A percentile compares a stretch with the other conserved stretches of the same genome.
Conservation (phyloP, 2,329 filamentous ascomycete genomes). For the Sarocladium oryzae region DNA sequence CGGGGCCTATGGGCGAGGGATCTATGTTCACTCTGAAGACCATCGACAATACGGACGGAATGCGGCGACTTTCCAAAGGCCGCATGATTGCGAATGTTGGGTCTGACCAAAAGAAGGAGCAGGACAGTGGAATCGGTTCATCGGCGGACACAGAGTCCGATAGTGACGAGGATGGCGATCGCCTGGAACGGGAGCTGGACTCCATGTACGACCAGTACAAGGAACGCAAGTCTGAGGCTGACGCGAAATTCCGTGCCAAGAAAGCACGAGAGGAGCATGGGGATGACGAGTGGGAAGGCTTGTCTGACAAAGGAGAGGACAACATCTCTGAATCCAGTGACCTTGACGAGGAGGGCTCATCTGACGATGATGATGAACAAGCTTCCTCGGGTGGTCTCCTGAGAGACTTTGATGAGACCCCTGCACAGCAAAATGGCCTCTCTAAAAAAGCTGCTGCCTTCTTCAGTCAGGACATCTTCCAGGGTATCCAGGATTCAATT, state of each 20-base stretch:
- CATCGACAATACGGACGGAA: slow-evolving; percentile 63
- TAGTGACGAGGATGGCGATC: slow-evolving; percentile 73
- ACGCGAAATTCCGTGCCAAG: slow-evolving; percentile 88
- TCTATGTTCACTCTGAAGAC: slow-evolving; percentile 81
- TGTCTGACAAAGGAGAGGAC: slow-evolving; percentile 59
- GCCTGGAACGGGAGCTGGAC: slow-evolving; percentile 79
- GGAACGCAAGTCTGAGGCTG: slow-evolving; percentile 68
- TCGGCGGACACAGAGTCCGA: slow-evolving; percentile 53
- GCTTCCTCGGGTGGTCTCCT: slow-evolving; percentile 23
- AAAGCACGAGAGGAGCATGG: slow-evolving; percentile 74
- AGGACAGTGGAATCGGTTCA: slow-evolving; percentile 51
- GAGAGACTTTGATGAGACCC: slow-evolving; percentile 33
- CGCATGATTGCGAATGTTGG: slow-evolving; percentile 62
- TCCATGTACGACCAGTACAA: slow-evolving; percentile 80
- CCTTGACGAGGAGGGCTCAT: slow-evolving; percentile 46
- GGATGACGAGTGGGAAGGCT: slow-evolving; percentile 88
- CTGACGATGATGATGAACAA: slow-evolving; percentile 23
- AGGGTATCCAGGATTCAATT: slow-evolving; percentile 59
- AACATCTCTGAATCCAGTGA: slow-evolving; percentile 55
- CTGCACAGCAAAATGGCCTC: slow-evolving; percentile 43
- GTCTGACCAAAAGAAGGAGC: slow-evolving; percentile 36
- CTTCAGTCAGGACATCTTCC: slow-evolving; percentile 93
- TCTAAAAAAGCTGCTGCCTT: slow-evolving; percentile 82
- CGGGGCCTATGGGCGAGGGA: slow-evolving; percentile 69
- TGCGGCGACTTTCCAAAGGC: slow-evolving; percentile 57